These are phyloP conservation scores for Venturia asperata DNA, from an alignment of 2,329 filamentous ascomycete genomes.

Conservation along the genomic window DNA sequence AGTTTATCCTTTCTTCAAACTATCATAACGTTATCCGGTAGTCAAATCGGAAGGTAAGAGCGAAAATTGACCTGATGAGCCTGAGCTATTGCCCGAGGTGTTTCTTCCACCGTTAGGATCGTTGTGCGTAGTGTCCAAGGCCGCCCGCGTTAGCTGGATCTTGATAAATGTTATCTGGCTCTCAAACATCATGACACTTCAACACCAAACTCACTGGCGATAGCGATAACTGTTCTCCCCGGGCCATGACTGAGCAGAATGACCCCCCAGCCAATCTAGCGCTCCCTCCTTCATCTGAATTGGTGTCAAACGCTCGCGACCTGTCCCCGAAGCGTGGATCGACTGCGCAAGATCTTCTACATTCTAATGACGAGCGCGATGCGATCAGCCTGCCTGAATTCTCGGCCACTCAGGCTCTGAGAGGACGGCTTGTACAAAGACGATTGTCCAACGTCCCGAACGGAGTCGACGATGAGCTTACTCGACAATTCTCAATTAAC, in stretches of 20 bases:
- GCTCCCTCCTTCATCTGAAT: neutral
- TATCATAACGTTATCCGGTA: no score
- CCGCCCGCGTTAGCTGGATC: neutral
- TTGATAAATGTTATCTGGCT: neutral
- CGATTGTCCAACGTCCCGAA: neutral
- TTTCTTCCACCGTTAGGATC: no score
- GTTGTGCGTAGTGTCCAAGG: neutral
- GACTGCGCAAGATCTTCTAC: conserved; percentile 3
- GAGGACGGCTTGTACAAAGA: conserved; percentile 6
- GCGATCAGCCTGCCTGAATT: conserved; percentile 7
- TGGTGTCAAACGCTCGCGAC: neutral
- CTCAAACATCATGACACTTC: neutral
- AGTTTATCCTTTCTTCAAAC: no score
- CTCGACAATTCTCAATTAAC: neutral
- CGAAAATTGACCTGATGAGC: no score
- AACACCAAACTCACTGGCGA: neutral
- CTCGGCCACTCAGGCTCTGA: neutral
- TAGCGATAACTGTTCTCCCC: neutral
- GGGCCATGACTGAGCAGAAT: conserved; percentile 7
- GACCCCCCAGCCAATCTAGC: neutral
- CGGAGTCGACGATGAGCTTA: neutral
- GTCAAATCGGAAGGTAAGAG: no score
- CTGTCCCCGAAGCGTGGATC: neutral
- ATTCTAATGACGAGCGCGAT: neutral
- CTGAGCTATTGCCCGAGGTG: no score